Percentiles rank a stretch among this genome's conserved stretches.
Conservation (phyloP, 768 basidiomycete genomes). For the Lepiota brunneoincarnata region DNA sequence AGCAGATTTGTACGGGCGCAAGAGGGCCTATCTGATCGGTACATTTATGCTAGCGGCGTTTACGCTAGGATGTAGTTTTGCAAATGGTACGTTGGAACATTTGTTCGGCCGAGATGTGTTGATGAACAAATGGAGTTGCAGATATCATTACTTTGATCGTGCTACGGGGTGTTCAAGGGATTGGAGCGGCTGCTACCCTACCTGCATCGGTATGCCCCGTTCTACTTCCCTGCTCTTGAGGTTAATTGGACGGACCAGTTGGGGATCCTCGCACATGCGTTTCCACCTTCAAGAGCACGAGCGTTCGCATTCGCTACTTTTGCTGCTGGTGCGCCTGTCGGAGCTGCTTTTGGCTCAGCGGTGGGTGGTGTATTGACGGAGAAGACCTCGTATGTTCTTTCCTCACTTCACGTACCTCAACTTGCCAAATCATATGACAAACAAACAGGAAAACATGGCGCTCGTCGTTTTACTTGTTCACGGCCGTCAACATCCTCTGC, state of each 20-base stretch:
- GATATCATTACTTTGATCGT: slow-evolving; percentile 63
- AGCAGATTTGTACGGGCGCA: slow-evolving; percentile 78
- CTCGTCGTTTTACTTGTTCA: slow-evolving; percentile 53
- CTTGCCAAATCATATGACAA: background rate
- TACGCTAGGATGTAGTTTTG: slow-evolving; percentile 64
- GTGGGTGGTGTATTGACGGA: slow-evolving; percentile 73
- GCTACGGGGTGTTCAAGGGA: slow-evolving; percentile 75
- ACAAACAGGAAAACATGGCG: slow-evolving; percentile 58
- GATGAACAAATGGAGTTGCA: slow-evolving; percentile 19
- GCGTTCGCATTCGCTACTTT: slow-evolving; percentile 82
- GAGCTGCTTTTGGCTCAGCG: slow-evolving; percentile 66
- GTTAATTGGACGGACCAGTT: slow-evolving; percentile 36
- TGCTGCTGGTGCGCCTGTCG: slow-evolving; percentile 81
- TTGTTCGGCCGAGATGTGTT: background rate
- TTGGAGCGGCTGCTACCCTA: slow-evolving; percentile 75
- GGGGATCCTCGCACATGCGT: slow-evolving; percentile 79
- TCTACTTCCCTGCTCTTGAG: background rate
- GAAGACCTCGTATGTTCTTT: slow-evolving; percentile 32
- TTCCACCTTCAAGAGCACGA: slow-evolving; percentile 63
- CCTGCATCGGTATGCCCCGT: slow-evolving; percentile 56
- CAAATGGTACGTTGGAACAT: slow-evolving; percentile 37
- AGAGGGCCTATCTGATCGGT: slow-evolving; percentile 62
- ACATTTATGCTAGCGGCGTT: slow-evolving; percentile 51
- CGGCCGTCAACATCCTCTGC: slow-evolving; percentile 54
- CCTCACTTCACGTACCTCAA: background rate